Conservation (phyloP, 805 yeast genomes). For the Metschnikowia lochheadii region DNA sequence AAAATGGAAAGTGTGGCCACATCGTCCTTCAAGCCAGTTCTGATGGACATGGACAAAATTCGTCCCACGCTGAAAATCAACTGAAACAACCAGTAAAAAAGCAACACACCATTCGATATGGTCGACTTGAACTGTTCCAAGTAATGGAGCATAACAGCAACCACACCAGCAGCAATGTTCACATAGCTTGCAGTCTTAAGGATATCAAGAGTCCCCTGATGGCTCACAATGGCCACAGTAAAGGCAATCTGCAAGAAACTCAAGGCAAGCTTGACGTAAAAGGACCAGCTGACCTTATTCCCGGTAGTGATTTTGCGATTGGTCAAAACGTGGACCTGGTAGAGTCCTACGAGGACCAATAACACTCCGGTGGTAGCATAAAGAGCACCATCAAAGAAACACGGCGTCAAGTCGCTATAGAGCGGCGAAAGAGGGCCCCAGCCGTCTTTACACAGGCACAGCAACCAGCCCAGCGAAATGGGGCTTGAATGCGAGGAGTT, state of each 20-base stretch:
- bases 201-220: slow-evolving; percentile 17
- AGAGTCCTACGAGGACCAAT: slow-evolving; percentile 42
- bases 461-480: slow-evolving; percentile 19
- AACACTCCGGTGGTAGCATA: slow-evolving; percentile 39
- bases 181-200: slow-evolving; percentile 23
- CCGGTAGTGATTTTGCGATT: slow-evolving; percentile 25
- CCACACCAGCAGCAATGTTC: slow-evolving; percentile 41
- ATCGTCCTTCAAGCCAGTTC: slow-evolving; percentile 24
- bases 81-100: slow-evolving; percentile 72
- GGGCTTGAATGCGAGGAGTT: background rate
- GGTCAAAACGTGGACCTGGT: slow-evolving; percentile 33
- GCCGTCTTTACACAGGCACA: slow-evolving; percentile 42
- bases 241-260: slow-evolving; percentile 37
- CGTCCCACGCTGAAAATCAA: slow-evolving; percentile 46
- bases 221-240: slow-evolving; percentile 20
- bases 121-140: slow-evolving; percentile 65
- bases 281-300: slow-evolving; percentile 35
- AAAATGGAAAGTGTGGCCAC: slow-evolving; percentile 27
- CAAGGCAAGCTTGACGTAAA: slow-evolving; percentile 40
- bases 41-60: slow-evolving; percentile 36
- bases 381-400: slow-evolving; percentile 53
- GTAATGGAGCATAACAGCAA: slow-evolving; percentile 58
- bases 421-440: slow-evolving; percentile 37
- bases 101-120: slow-evolving; percentile 63
- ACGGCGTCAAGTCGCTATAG: slow-evolving; percentile 55